Conservation (phyloP, 2,329 filamentous ascomycete species). For the Pezicula rhizophila region DNA sequence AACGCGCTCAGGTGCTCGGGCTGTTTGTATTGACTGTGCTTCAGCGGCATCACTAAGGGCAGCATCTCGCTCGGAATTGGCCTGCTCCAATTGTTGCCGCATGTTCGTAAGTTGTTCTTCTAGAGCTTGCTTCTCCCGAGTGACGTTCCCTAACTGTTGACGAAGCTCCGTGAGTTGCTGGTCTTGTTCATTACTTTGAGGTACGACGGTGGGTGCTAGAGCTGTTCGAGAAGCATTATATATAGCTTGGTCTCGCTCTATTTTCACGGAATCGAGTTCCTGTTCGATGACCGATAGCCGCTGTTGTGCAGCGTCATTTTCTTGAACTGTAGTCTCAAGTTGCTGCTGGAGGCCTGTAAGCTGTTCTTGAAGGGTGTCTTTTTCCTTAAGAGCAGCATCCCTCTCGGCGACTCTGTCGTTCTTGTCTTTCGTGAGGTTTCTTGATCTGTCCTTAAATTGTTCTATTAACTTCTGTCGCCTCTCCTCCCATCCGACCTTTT, state of each 20-base stretch:
- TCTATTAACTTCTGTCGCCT: constrained; percentile 49
- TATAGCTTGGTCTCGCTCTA: constrained; percentile 39
- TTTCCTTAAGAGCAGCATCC: constrained; percentile 33
- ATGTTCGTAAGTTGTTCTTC: constrained; percentile 54
- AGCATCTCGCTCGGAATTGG: constrained; percentile 56
- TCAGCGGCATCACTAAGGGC: constrained; percentile 32
- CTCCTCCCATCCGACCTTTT: constrained; percentile 47
- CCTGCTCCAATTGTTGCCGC: constrained; percentile 53
- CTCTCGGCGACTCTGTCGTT: constrained; percentile 43
- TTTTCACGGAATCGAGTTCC: constrained; percentile 36
- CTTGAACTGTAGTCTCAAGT: constrained; percentile 37
- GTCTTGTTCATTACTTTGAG: constrained; percentile 46
- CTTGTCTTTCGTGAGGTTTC: constrained; percentile 48
- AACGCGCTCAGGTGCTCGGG: constrained; percentile 18
- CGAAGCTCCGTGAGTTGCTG: constrained; percentile 42
- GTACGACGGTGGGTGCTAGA: constrained; percentile 37
- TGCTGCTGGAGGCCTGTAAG: constrained; percentile 38
- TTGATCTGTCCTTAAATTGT: constrained; percentile 57
- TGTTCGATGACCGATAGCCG: constrained; percentile 28
- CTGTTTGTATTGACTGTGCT: constrained; percentile 35
- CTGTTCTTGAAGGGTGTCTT: constrained; percentile 30
- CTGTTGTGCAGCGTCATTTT: constrained; percentile 27
- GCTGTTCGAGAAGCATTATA: constrained; percentile 21
- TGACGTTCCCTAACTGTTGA: constrained; percentile 60
- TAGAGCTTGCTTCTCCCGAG: constrained; percentile 61